Evolutionary conservation across 1,139 yeast species (phyloP), one percentile per base, ranked within the genome.

Genomic region (Geotrichum citri-aurantii): DNA sequence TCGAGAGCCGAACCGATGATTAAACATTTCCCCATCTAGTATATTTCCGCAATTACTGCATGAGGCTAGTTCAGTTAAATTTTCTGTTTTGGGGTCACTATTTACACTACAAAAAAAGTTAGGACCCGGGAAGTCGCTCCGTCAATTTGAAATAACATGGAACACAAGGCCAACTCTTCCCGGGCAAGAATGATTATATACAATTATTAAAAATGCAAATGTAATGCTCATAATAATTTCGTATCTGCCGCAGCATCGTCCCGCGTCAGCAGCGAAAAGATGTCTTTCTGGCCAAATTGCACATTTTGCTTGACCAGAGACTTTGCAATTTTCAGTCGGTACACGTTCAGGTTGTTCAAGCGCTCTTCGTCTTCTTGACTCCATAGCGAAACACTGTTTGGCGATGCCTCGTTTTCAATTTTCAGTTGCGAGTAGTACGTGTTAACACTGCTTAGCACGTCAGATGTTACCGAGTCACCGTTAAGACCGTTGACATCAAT

Each of bases 401-500:
- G 54, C 17, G 65, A 24, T 50, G 47, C 44, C 21, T 37, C 44
- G 19, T 19, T 37, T 3, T 37, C 44, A 12, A 37, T 37, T 6
- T 37, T 37, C 44, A 37, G 10, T 17, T 37, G 44, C 21, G 44
- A 37, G 19, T 37, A 37, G 47, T 37, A 23, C 27, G 31, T 12
- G 24, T 23, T 29, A 12, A 17, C 44, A 8, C 48, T 63, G 56
- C 23, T 67, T 65, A 6, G 74, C 64, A 37, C 55, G 14, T 65
- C 66, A 10, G 69, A 65, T 2, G 81, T 79, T 10, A 68, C 72
- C 1, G 69, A 59, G 61, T 75, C 71, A 3, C 76, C 74, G 29
- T 68, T 68, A n/a, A 78, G 71, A 12, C 78, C 81, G 60, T 79
- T 78, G 56, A 73, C 73, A 19, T 71, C 71, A 71, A 79, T 72